Evolutionary conservation across 495 filamentous ascomycete species (phyloP), one percentile per base, ranked within the genome.

Genomic region (Aspergillus sparsus): DNA sequence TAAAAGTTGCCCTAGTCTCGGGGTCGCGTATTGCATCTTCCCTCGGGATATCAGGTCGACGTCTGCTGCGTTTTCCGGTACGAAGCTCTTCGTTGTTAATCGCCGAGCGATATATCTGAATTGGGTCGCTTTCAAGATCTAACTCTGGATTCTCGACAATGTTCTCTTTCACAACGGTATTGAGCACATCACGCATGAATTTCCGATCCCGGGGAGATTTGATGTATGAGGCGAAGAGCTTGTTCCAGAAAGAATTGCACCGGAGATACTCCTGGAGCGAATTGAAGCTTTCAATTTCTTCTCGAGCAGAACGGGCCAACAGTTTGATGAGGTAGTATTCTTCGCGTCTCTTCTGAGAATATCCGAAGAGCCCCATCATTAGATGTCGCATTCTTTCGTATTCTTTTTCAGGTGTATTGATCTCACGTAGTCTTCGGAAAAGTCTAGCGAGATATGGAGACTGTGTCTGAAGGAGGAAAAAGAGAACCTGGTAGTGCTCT

Each of bases 81-180:
- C 89, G 87, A 37, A 99, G 85, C 71, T 99, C 93, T 72, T 99
- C 94, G 65, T 98, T 94, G 71, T 96, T 97, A 74, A 98, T 92
- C 10, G 88, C 85, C 11, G 92, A 93, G 27, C 91, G 85, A 74
- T 99, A 97, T 52, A 99, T 99, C 65, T 97, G 93, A 80, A 98
- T 89, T 0, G 94, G 94, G 69, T 99, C 94, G 67, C 93, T 97
- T 73, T 99, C 94, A 13, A 99, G 81, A 65, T 98, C 93, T 53
- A 98, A 79, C 8, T 88, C 87, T 7, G 90, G 87, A 62, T 97
- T 95, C 34, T 96, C 93, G 47, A 97, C 87, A 69, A 98, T 88
- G 66, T 92, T 91, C 62, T 94, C 87, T 61, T 87, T 86, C 60
- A 98, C 88, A 36, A 97, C 73, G 7, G 89, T 84, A 12, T 91